These are phyloP conservation scores for Gloeopeniophorella convolvens DNA, from an alignment of 768 basidiomycete species.

Conservation along the genomic window DNA sequence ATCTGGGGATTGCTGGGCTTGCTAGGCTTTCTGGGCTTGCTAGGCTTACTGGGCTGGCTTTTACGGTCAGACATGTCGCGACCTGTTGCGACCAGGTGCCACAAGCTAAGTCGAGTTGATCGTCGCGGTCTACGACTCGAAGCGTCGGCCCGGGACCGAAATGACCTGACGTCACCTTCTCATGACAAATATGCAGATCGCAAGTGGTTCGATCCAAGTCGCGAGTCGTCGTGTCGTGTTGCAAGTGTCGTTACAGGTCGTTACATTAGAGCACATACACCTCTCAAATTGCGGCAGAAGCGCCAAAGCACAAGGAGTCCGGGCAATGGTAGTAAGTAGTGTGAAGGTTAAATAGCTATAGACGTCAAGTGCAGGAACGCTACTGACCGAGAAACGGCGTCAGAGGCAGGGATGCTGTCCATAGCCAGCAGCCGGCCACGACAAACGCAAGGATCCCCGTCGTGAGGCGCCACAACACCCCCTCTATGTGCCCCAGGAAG, in stretches of 20 bases:
- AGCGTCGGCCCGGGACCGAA: neutral
- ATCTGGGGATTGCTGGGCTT: constrained; percentile 24
- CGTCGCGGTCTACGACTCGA: neutral
- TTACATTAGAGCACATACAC: too few relatives aligned
- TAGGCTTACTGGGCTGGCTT: too few relatives aligned
- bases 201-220: too few relatives aligned
- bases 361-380: neutral
- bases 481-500: constrained; percentile 24
- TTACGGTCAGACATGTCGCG: constrained; percentile 13
- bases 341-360: too few relatives aligned
- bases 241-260: too few relatives aligned
- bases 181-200: too few relatives aligned
- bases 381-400: neutral
- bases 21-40: too few relatives aligned
- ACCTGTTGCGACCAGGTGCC: too few relatives aligned
- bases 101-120: neutral
- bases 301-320: too few relatives aligned
- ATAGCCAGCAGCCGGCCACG: constrained; percentile 11
- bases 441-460: constrained; percentile 36
- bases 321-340: too few relatives aligned
- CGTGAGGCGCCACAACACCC: constrained; percentile 35
- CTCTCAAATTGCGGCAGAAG: too few relatives aligned
- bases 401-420: neutral
- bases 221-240: too few relatives aligned
- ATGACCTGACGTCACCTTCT: neutral